A percentile compares a stretch with the other conserved stretches of the same genome.
phyloP scores from a whole-genome alignment of 2,329 filamentous ascomycete species.

The Aspergillaceae sp. region DNA sequence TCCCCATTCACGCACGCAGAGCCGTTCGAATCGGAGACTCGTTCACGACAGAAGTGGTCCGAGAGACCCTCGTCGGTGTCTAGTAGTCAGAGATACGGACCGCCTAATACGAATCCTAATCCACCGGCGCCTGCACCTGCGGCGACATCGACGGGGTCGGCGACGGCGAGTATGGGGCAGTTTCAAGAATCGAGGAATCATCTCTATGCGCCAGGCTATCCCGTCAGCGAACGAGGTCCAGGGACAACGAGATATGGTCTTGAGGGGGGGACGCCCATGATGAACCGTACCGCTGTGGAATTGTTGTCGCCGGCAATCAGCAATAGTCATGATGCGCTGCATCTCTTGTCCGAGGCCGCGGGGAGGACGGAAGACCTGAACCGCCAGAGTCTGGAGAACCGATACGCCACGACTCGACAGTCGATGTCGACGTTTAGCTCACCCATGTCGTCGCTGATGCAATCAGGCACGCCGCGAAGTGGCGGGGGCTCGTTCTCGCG shows the following conservation, averaged over 20 bases:
- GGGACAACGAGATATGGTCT: conserved; percentile 16
- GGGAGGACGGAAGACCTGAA: conserved; percentile 43
- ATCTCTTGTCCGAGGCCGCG: conserved; percentile 81
- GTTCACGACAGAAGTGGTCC: conserved; percentile 22
- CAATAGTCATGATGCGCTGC: conserved; percentile 84
- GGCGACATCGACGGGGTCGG: neutral
- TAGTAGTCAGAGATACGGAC: conserved; percentile 12
- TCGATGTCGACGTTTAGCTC: conserved; percentile 34
- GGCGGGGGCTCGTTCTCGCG: conserved; percentile 26
- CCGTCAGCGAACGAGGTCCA: conserved; percentile 15
- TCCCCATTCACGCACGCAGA: conserved; percentile 15
- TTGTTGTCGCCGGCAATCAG: conserved; percentile 63
- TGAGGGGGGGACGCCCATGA: conserved; percentile 50
- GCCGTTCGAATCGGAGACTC: conserved; percentile 16
- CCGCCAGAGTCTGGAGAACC: conserved; percentile 42
- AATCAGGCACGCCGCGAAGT: conserved; percentile 27
- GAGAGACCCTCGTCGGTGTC: conserved; percentile 14
- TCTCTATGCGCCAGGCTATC: conserved; percentile 17
- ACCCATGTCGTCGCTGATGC: conserved; percentile 28
- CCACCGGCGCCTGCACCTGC: neutral
- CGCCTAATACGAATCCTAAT: conserved; percentile 5
- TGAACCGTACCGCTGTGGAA: conserved; percentile 52
- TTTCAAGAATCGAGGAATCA: conserved; percentile 21
- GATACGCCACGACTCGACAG: conserved; percentile 26
- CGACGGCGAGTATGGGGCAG: conserved; percentile 17